Conservation (phyloP, 805 yeast species). For the Kazachstania bromeliacearum region DNA sequence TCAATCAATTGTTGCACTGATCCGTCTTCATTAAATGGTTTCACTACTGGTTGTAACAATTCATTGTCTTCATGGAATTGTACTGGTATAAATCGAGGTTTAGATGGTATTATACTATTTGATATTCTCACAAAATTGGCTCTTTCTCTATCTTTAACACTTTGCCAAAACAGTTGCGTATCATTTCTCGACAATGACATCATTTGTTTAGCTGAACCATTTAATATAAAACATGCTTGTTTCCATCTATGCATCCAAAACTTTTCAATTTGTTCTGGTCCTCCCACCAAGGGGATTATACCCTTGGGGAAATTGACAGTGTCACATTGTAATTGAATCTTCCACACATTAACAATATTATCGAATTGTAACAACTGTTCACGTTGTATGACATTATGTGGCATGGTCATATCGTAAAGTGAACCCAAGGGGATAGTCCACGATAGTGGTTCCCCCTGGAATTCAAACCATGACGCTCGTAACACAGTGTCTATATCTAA, state of each 20-base stretch:
- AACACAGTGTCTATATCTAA: slow-evolving; percentile 19
- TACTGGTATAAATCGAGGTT: slow-evolving; percentile 13
- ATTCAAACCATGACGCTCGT: slow-evolving; percentile 55
- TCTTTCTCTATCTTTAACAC: slow-evolving; percentile 31
- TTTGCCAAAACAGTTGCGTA: slow-evolving; percentile 47
- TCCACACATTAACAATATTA: slow-evolving; percentile 35
- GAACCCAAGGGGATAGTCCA: slow-evolving; percentile 78
- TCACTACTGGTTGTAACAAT: slow-evolving; percentile 28
- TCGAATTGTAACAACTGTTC: not conserved
- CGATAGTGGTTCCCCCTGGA: slow-evolving; percentile 50
- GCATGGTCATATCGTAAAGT: slow-evolving; percentile 37
- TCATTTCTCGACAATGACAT: slow-evolving; percentile 64
- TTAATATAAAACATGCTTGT: slow-evolving; percentile 66
- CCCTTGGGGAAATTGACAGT: not conserved
- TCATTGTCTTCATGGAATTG: slow-evolving; percentile 26
- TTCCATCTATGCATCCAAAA: slow-evolving; percentile 73
- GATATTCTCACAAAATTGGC: slow-evolving; percentile 15
- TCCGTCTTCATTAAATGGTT: slow-evolving; percentile 7
- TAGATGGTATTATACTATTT: slow-evolving; percentile 13
- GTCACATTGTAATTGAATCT: slow-evolving; percentile 33
- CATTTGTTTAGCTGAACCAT: slow-evolving; percentile 72
- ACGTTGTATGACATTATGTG: not conserved
- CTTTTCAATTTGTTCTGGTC: slow-evolving; percentile 27
- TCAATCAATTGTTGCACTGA: slow-evolving; percentile 30
- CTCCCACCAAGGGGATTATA: slow-evolving; percentile 32